Conservation (phyloP, 139 green algal genomes). For the Coelastrella sp. region DNA sequence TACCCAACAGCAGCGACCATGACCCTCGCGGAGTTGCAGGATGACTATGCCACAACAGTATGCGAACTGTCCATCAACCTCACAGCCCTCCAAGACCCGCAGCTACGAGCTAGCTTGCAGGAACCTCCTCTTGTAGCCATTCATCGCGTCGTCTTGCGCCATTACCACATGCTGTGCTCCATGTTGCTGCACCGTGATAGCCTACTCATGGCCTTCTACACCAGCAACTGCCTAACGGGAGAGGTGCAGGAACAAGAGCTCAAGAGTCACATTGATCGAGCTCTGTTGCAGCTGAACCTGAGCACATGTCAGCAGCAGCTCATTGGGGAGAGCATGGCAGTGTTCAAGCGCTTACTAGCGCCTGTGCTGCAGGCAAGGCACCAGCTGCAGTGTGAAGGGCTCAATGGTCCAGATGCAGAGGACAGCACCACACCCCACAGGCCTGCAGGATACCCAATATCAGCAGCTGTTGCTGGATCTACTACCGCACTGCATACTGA, state of each 20-base stretch:
- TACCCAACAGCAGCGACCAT: not conserved
- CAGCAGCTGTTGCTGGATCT: conserved; percentile 10
- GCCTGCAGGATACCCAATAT: not conserved
- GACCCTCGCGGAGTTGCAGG: not conserved
- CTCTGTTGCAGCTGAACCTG: not conserved
- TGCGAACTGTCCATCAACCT: conserved; percentile 8
- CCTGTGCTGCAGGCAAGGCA: conserved; percentile 1
- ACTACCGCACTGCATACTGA: not conserved
- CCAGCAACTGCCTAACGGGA: not conserved
- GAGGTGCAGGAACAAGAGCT: not conserved
- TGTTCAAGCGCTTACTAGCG: conserved; percentile 27
- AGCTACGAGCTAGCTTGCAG: not conserved
- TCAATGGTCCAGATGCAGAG: not conserved
- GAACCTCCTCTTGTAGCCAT: not conserved
- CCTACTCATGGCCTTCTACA: conserved; percentile 18
- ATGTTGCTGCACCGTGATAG: not conserved
- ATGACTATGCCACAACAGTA: not conserved
- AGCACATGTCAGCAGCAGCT: conserved; percentile 11
- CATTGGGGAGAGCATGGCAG: not conserved
- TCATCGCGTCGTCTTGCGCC: not conserved
- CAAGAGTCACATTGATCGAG: not conserved
- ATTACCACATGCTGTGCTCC: conserved; percentile 2
- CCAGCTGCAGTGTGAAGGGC: not conserved
- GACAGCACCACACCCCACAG: not conserved
- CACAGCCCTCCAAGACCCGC: not conserved